Evolutionary conservation across 495 filamentous ascomycete genomes (phyloP).

Genomic region (Hyaloscypha bicolor): DNA sequence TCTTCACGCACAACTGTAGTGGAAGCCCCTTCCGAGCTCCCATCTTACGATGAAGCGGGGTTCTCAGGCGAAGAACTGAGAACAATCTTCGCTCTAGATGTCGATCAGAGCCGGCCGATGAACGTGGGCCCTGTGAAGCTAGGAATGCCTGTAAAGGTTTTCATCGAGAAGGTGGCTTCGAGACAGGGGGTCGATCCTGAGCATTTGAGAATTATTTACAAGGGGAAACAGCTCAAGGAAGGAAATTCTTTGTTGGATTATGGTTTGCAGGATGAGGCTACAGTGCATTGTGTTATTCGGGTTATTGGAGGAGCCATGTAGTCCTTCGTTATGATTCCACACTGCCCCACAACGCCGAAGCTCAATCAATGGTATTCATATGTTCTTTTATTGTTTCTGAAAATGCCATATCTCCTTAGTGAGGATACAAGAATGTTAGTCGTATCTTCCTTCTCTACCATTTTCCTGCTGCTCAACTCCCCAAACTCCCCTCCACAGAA

Average conservation of each 20-base stretch:
- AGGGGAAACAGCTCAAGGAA: background rate
- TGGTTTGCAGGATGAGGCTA: background rate
- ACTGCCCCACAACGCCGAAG: too few species aligned
- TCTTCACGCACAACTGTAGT: too few species aligned
- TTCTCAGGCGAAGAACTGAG: background rate
- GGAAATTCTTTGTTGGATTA: background rate
- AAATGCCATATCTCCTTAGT: background rate
- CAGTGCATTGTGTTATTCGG: background rate
- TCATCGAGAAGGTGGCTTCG: background rate
- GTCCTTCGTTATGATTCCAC: too few species aligned
- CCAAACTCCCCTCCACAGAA: too few species aligned
- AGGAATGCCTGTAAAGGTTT: background rate
- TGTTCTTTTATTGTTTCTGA: background rate
- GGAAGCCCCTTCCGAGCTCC: background rate
- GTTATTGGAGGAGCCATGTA: background rate
- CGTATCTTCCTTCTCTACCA: background rate
- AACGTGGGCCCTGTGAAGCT: background rate
- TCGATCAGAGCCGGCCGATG: background rate
- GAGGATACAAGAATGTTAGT: background rate
- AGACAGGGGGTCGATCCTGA: constrained; percentile 1
- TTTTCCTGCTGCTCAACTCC: too few species aligned
- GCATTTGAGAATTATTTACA: constrained; percentile 3
- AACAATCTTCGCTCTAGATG: background rate
- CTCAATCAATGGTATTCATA: too few species aligned
- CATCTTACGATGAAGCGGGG: background rate